Conservation (phyloP, 768 basidiomycete species). For the Mycena crocata region DNA sequence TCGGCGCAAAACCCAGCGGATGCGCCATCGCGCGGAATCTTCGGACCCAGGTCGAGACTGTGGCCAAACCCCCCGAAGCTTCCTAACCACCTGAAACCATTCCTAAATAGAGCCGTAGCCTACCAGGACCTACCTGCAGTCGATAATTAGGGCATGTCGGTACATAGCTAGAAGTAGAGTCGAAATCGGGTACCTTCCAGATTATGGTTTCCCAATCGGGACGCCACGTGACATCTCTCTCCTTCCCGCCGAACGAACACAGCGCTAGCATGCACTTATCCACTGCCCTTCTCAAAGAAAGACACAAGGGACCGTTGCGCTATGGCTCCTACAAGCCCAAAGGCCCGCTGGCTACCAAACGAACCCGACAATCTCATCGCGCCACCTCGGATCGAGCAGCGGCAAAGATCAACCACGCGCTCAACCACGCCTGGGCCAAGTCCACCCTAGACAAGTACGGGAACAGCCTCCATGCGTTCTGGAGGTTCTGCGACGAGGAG, state of each 20-base stretch:
- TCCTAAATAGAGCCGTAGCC: neutral
- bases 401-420: neutral
- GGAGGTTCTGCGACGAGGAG: constrained; percentile 20
- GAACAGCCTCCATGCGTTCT: neutral
- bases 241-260: no score
- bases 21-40: constrained; percentile 54
- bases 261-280: no score
- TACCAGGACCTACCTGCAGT: neutral
- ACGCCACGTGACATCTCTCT: no score
- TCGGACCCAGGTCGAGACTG: constrained; percentile 32
- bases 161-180: no score
- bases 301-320: neutral
- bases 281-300: no score
- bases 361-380: neutral
- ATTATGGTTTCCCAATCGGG: no score
- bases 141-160: no score
- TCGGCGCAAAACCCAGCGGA: no score
- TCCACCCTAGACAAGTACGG: constrained; percentile 25
- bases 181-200: no score
- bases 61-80: constrained; percentile 16
- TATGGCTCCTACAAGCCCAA: neutral
- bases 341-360: neutral
- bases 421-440: constrained; percentile 14
- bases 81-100: neutral
- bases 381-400: neutral